phyloP scores from a whole-genome alignment of 176 grass and related monocot species.

The Oryza punctata region DNA sequence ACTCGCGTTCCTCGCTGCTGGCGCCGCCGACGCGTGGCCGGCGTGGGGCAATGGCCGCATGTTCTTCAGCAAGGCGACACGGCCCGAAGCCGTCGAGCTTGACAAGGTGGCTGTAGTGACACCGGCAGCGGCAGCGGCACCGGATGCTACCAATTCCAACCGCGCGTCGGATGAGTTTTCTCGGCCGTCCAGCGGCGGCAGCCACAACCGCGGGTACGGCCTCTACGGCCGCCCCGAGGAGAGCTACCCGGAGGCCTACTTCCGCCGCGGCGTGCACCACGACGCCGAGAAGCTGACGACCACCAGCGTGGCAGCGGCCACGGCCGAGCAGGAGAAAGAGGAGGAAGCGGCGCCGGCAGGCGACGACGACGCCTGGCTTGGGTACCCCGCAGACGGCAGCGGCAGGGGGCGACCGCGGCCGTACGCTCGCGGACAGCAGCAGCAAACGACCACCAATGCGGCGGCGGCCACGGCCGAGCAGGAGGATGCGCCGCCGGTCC shows the following conservation, averaged over 20 bases:
- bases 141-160: neutral
- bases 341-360: neutral
- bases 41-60: constrained; percentile 26
- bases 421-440: constrained; percentile 21
- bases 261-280: constrained; percentile 60
- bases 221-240: constrained; percentile 58
- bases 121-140: neutral
- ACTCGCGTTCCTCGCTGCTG: neutral
- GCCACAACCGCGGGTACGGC: constrained; percentile 44
- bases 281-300: constrained; percentile 50
- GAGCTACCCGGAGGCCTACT: constrained; percentile 50
- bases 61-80: constrained; percentile 54
- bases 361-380: neutral
- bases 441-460: constrained; percentile 26
- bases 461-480: neutral
- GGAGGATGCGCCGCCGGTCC: neutral
- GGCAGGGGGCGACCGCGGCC: constrained; percentile 40
- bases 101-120: constrained; percentile 8
- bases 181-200: constrained; percentile 28
- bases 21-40: constrained; percentile 36
- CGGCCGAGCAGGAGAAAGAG: neutral
- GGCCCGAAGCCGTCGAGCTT: neutral
- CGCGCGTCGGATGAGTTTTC: constrained; percentile 21
- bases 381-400: constrained; percentile 38
- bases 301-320: constrained; percentile 21